Evolutionary conservation across 495 filamentous ascomycete genomes (phyloP).

Genomic region (Xylaria cubensis): DNA sequence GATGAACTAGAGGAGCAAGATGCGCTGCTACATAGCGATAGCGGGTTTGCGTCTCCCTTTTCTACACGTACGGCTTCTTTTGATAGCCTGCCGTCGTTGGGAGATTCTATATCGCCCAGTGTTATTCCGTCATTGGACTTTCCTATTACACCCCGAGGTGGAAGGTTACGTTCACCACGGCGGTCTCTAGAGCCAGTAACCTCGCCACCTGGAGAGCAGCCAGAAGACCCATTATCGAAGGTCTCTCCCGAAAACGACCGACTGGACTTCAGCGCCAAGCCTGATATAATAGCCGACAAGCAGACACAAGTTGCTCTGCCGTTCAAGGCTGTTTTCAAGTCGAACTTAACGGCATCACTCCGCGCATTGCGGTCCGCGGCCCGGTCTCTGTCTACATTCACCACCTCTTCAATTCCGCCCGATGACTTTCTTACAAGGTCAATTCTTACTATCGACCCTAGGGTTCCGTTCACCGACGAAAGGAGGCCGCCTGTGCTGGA

Average conservation of each 20-base stretch:
- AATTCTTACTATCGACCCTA: conserved; percentile 75
- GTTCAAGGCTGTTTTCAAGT: conserved; percentile 74
- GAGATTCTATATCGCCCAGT: conserved; percentile 50
- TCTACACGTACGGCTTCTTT: conserved; percentile 54
- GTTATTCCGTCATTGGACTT: conserved; percentile 49
- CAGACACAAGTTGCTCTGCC: conserved; percentile 43
- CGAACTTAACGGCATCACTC: conserved; percentile 92
- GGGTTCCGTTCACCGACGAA: conserved; percentile 81
- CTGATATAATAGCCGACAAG: conserved; percentile 41
- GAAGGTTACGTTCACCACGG: conserved; percentile 47
- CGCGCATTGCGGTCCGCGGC: conserved; percentile 86
- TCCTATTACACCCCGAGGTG: conserved; percentile 44
- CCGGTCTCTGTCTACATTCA: conserved; percentile 79
- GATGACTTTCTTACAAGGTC: conserved; percentile 92
- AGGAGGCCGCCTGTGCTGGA: conserved; percentile 78
- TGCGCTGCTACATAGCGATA: conserved; percentile 49
- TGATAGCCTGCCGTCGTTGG: conserved; percentile 56
- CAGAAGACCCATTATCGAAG: conserved; percentile 55
- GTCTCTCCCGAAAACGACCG: conserved; percentile 41
- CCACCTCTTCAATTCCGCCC: conserved; percentile 73
- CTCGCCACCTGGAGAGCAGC: conserved; percentile 47
- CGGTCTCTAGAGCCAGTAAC: conserved; percentile 53
- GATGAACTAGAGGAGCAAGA: conserved; percentile 59
- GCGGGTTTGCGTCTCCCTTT: conserved; percentile 47
- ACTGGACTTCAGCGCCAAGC: conserved; percentile 49